Conservation (phyloP, 2,329 filamentous ascomycete species). For the Ophiocordyceps camponoti-floridani region DNA sequence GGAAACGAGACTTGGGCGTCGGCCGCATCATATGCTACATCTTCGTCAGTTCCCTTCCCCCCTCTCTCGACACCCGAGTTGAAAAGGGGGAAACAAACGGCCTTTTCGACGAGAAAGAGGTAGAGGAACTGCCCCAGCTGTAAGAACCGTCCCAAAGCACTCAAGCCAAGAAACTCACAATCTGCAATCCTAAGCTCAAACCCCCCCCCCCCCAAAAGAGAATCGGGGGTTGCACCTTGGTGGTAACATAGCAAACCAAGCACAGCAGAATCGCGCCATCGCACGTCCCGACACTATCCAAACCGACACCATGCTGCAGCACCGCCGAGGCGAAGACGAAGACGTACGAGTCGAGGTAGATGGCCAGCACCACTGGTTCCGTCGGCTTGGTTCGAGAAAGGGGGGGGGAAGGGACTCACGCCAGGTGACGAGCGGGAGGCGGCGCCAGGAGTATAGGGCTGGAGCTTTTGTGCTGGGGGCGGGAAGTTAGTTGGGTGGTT, state of each 20-base stretch:
- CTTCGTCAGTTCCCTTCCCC: background rate
- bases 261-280: slow-evolving; percentile 41
- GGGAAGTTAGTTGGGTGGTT: no score
- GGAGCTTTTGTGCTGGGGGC: no score
- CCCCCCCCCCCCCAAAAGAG: slow-evolving; percentile 12
- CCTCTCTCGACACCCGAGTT: no score
- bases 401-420: slow-evolving; percentile 6
- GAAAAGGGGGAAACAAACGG: slow-evolving; percentile 19
- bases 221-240: slow-evolving; percentile 26
- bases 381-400: background rate
- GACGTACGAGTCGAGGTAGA: slow-evolving; percentile 40
- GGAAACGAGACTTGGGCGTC: slow-evolving; percentile 28
- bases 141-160: no score
- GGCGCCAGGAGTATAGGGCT: background rate
- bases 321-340: slow-evolving; percentile 41
- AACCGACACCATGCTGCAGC: slow-evolving; percentile 35
- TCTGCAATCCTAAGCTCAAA: no score
- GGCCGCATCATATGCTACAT: slow-evolving; percentile 38
- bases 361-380: slow-evolving; percentile 35
- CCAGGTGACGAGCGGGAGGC: background rate
- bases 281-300: slow-evolving; percentile 34
- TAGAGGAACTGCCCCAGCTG: slow-evolving; percentile 47
- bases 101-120: slow-evolving; percentile 46
- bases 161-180: slow-evolving; percentile 9
- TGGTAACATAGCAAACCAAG: slow-evolving; percentile 42